Evolutionary conservation across 176 grass and related monocot species (phyloP), one percentile per base, ranked within the genome.

Genomic region (Eragrostis nindensis): DNA sequence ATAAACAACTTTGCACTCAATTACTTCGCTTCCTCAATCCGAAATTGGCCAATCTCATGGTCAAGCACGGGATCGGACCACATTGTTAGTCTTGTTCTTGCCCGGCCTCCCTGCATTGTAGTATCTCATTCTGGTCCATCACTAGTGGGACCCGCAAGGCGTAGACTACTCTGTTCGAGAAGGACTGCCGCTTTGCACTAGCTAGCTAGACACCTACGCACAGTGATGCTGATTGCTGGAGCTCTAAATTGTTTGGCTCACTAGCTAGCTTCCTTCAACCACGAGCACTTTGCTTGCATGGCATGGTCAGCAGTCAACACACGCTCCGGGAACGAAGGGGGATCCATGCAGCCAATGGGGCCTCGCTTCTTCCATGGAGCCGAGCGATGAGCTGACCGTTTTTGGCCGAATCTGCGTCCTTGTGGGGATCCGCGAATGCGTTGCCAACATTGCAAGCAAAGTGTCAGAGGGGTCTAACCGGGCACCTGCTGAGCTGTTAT

Each of bases 401-500:
- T n/a, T n/a, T 79, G 68, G 75, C 68, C 27, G 50, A 88, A 77
- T 61, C 62, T n/a, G 73, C 70, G 10, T 69, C 32, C 47, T 90
- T 76, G 8, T 76, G 29, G 89, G 83, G 89, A 87, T 82, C 75
- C 73, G 9, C 38, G 52, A 59, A 77, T 10, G 26, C 62, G 50
- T 86, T 89, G 83, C 54, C 39, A 68, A 50, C 74, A 77, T 86
- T 45, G 62, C 17, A 86, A 88, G 88, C 79, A 94, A 91, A 82
- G 83, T 5, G 64, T 39, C 39, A 71, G 11, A 60, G n/a, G 41
- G 29, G 85, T 30, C 40, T 26, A 64, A 25, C 25, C n/a, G 30
- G 19, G 68, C 59, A 7, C 72, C 15, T 22, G 59, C 24, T 60
- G 39, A 73, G 27, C n/a, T 76, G 49, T 75, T 73, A 8, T n/a